Percentiles rank a stretch among this genome's conserved stretches.
These are phyloP conservation scores for Trichopus zeylanicus DNA, from an alignment of 116 monocot species.

Conservation along the genomic window DNA sequence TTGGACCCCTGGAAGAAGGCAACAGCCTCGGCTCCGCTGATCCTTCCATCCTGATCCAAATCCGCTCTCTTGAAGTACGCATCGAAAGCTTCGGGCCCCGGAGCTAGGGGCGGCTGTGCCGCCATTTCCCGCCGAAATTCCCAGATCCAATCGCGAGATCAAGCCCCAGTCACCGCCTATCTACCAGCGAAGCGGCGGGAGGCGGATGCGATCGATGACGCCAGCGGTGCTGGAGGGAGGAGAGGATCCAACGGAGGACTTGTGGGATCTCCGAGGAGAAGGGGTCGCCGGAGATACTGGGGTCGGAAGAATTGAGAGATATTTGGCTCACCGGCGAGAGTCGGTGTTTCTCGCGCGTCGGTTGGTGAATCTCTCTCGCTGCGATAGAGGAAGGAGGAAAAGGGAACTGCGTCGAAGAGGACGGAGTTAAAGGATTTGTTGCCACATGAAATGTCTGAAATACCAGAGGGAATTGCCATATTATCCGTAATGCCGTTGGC, in stretches of 20 bases:
- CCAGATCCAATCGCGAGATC: conserved; percentile 3
- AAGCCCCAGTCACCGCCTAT: background rate
- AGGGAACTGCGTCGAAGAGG: background rate
- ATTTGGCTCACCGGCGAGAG: no score
- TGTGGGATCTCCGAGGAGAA: background rate
- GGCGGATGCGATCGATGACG: background rate
- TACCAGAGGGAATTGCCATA: no score
- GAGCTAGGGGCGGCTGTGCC: conserved; percentile 9
- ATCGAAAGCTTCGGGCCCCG: conserved; percentile 42
- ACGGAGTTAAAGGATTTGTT: background rate
- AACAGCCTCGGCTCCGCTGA: conserved; percentile 61
- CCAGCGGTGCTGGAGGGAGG: background rate
- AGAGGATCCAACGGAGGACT: background rate
- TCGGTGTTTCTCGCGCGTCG: background rate
- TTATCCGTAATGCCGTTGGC: no score
- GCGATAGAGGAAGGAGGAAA: conserved; percentile 1
- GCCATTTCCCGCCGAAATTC: conserved; percentile 12
- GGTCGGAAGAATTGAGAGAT: background rate
- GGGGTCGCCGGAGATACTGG: background rate
- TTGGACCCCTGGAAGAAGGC: conserved; percentile 53
- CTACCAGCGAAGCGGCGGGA: background rate
- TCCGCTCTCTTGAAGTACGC: conserved; percentile 63
- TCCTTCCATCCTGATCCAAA: conserved; percentile 65
- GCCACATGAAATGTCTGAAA: background rate
- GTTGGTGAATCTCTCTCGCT: background rate